Percentiles rank a stretch among this genome's conserved stretches.
These are phyloP conservation scores for Amanita pallidorosea DNA, from an alignment of 768 basidiomycete genomes.

Conservation along the genomic window DNA sequence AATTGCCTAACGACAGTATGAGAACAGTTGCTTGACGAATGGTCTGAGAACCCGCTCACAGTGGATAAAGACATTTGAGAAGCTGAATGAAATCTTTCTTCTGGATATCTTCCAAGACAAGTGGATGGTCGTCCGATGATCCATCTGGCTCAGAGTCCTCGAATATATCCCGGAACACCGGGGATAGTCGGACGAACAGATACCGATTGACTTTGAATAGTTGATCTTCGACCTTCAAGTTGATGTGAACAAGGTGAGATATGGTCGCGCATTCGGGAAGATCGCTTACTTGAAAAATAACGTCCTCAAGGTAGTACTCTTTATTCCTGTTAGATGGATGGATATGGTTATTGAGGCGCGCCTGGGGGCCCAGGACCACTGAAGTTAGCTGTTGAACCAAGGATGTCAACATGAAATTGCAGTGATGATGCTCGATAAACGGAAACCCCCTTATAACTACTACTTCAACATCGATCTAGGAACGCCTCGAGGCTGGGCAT, in stretches of 20 bases:
- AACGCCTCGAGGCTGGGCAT: no score
- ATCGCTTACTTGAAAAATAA: constrained; percentile 1
- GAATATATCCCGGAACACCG: constrained; percentile 17
- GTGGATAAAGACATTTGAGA: constrained; percentile 17
- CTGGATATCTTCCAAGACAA: constrained; percentile 15
- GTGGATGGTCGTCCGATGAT: constrained; percentile 14
- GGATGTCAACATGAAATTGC: not conserved
- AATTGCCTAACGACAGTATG: not conserved
- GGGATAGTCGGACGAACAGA: constrained; percentile 14
- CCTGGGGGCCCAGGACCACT: not conserved
- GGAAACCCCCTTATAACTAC: no score
- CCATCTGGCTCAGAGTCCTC: constrained; percentile 12
- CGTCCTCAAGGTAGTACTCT: not conserved
- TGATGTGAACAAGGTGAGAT: not conserved
- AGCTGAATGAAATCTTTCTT: constrained; percentile 15
- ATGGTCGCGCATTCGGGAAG: not conserved
- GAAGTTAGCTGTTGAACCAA: not conserved
- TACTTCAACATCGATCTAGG: no score
- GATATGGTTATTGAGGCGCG: not conserved
- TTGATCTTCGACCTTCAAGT: constrained; percentile 15
- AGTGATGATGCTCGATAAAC: no score
- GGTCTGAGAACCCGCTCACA: constrained; percentile 14
- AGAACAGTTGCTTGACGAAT: not conserved
- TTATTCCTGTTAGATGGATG: not conserved
- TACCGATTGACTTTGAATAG: constrained; percentile 18